Base-by-base conservation (phyloP, 257 asterid genomes). In the Scutellaria baicalensis region DNA sequence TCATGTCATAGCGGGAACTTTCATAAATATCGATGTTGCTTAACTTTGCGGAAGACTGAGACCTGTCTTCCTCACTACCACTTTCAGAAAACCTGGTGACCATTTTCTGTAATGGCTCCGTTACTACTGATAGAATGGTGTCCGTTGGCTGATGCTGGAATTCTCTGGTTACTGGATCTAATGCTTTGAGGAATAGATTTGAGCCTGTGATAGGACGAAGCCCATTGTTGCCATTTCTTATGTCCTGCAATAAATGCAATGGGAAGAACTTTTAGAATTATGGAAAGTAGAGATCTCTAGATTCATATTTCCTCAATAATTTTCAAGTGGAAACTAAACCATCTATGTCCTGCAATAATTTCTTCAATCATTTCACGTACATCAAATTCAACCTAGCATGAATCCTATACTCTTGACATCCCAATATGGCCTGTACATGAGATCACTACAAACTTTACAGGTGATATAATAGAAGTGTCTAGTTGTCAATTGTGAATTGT, bases 1-100 rank as follows among this genome's bases (percentile, higher is more conserved):
- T 80, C 91, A 81, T 81, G 66, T 93, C 99, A 18, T 91, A 93
- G n/a, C 96, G 92, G 17, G 93, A 91, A 73, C 97, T 94, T 80
- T 91, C 98, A 14, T 91, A 89, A 9, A 91, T 88, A 60, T 94
- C 98, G 2, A 43, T 66, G 71, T 79, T 83, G 64, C 78, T 72
- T 60, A 87, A 68, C 74, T 83, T 91, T 73, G 95, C 89, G 11
- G 85, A 80, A 48, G 78, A 69, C 52, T 73, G 84, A 56, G 78
- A 72, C 77, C 47, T 91, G 78, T 77, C 90, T 72, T 81, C 95
- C 73, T 86, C 91, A 11, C 83, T 78, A 56, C 87, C 90, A 66
- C 83, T 85, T 61, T 83, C 93, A 20, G 86, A 76, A 68, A 59
- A 84, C 51, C 93, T n/a, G 76, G 84, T 82, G 78, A 42, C 84